Evolutionary conservation across 192 early-diverging fungal genomes (phyloP).

Genomic region (Linnemannia exigua): DNA sequence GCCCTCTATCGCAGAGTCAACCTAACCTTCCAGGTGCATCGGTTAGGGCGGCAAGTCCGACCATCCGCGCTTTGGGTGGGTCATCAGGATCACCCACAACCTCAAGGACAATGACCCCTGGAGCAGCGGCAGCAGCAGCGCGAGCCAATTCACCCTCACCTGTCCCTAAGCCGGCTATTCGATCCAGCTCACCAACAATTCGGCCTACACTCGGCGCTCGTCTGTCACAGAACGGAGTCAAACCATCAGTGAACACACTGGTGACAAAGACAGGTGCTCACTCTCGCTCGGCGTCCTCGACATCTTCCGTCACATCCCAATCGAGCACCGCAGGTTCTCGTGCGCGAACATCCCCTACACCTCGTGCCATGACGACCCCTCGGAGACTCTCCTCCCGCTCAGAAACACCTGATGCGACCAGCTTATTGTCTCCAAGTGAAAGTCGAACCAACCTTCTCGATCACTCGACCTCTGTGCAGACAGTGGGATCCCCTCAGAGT

Average conservation of each 20-base stretch:
- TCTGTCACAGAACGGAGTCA: conserved; percentile 18
- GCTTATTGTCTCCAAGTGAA: conserved; percentile 35
- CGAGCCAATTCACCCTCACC: conserved; percentile 52
- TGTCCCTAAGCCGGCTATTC: conserved; percentile 19
- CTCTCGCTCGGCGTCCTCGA: conserved; percentile 41
- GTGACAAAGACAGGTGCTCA: conserved; percentile 16
- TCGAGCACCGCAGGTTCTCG: conserved; percentile 30
- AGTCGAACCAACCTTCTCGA: conserved; percentile 37
- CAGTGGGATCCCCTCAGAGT: conserved; percentile 14
- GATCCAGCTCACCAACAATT: conserved; percentile 26
- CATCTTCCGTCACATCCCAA: conserved; percentile 51
- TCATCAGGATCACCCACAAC: conserved; percentile 40
- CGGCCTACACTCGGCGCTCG: conserved; percentile 24
- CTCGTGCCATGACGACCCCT: conserved; percentile 34
- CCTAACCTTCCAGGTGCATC: conserved; percentile 7
- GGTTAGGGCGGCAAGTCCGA: conserved; percentile 31
- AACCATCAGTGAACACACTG: conserved; percentile 25
- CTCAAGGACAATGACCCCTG: conserved; percentile 15
- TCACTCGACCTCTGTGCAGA: conserved; percentile 43
- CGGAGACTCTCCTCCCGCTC: conserved; percentile 46
- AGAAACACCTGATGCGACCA: conserved; percentile 30
- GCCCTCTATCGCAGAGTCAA: conserved; percentile 5
- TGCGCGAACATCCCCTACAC: conserved; percentile 36
- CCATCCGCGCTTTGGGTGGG: conserved; percentile 21
- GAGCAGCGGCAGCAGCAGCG: conserved; percentile 25